Percentiles rank a stretch among this genome's conserved stretches.
These are phyloP conservation scores for Syncephalis plumigaleata DNA, from an alignment of 371 early-diverging fungal species.

Conservation along the genomic window DNA sequence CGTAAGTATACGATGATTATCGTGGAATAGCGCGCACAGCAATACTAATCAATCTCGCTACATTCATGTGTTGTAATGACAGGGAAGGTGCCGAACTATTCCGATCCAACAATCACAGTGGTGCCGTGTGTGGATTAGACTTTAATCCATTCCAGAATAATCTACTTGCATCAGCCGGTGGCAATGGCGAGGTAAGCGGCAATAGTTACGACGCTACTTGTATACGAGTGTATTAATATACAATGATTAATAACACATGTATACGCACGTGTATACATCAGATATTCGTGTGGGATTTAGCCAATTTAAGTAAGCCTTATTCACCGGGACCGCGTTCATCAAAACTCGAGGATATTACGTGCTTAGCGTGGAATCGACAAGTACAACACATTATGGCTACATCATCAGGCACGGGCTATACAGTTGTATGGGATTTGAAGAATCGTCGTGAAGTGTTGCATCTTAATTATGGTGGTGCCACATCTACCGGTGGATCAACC, in stretches of 20 bases:
- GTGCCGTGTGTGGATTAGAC: constrained; percentile 80
- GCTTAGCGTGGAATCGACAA: constrained; percentile 85
- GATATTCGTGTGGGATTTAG: constrained; percentile 90
- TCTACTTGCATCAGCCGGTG: constrained; percentile 78
- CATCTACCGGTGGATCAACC: constrained; percentile 20
- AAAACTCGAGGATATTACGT: constrained; percentile 74
- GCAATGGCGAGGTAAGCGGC: constrained; percentile 65
- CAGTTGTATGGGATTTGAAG: constrained; percentile 90
- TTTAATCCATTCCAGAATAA: constrained; percentile 78
- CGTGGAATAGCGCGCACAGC: no score
- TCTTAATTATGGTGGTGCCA: constrained; percentile 40
- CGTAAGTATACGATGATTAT: constrained; percentile 14
- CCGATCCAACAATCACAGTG: constrained; percentile 56
- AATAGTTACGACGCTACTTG: no score
- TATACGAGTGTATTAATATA: no score
- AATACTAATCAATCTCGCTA: no score
- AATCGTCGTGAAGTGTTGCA: constrained; percentile 72
- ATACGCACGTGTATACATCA: constrained; percentile 11
- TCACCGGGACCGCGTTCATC: constrained; percentile 70
- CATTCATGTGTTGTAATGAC: no score
- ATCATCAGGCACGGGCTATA: constrained; percentile 76
- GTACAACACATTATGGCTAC: constrained; percentile 88
- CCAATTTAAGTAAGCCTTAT: constrained; percentile 67
- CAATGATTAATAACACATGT: no score
- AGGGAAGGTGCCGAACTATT: constrained; percentile 34